Evolutionary conservation across 1,284 basidiomycete genomes (phyloP), one percentile per base, ranked within the genome.

Genomic region (Sporisorium iseilematis-ciliati): DNA sequence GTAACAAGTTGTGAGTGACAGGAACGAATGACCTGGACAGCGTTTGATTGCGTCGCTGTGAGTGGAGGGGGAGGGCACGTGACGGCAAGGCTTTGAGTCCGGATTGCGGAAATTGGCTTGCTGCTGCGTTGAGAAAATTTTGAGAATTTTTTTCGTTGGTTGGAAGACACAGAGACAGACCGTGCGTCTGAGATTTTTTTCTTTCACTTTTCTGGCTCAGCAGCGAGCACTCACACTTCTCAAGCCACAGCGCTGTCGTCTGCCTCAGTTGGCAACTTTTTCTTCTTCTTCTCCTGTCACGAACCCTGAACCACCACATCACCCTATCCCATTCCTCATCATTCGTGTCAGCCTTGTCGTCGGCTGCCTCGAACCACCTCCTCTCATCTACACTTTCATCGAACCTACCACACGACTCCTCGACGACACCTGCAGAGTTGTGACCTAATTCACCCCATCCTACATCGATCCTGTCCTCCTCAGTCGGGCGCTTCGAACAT

Each of bases 121-220:
- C 50, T 40, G 23, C 42, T 11, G 31, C 3, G 35, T 38, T 38
- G 26, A 50, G 57, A 74, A 74, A 72, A 74, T 58, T 68, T 68
- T 68, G 50, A 65, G 65, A 63, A 50, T 64, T 67, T 70, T 71
- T 70, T 61, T 54, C 41, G 50, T 38, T 38, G 45, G 21, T 12
- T 38, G 35, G 10, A 38, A 26, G 7, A 23, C 18, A 18, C 49
- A 57, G 7, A 23, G 25, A 18, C 49, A 57, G 57, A 60, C 52
- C 57, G 57, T 51, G 58, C 58, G 31, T 42, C 35, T 50, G 45
- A 33, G 21, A 16, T 33, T 40, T 43, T 42, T 21, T 40, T 57
- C 14, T 26, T 49, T 26, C 12, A 20, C 41, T 42, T 12, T 20
- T 35, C 33, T 35, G 0, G 31, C 49, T 51, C 49, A 50, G 49